Evolutionary conservation across 176 grass and related monocot genomes (phyloP).

Genomic region (Pharus latifolius): DNA sequence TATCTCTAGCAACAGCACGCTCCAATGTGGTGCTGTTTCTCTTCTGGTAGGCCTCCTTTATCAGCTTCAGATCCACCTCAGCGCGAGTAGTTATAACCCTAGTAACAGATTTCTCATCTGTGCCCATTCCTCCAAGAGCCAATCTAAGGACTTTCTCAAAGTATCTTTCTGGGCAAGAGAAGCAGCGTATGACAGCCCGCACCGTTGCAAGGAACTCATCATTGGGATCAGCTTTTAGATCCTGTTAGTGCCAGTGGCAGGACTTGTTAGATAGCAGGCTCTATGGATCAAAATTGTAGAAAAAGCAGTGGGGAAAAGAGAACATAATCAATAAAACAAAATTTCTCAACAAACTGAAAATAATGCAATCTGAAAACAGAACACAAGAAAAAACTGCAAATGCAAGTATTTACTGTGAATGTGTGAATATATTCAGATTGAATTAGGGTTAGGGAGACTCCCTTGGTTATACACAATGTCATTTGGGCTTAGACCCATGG

Average conservation of each 20-base stretch:
- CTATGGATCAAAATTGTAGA: not conserved
- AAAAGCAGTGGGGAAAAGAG: not conserved
- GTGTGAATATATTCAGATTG: no score
- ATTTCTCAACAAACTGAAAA: not conserved
- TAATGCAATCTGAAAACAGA: no score
- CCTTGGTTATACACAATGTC: no score
- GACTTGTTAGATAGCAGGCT: not conserved
- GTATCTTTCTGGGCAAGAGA: slow-evolving; percentile 71
- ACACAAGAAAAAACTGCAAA: no score
- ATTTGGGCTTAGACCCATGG: no score
- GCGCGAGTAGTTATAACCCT: slow-evolving; percentile 65
- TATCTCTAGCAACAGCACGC: slow-evolving; percentile 56
- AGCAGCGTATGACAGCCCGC: slow-evolving; percentile 59
- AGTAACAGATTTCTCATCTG: slow-evolving; percentile 70
- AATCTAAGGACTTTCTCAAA: slow-evolving; percentile 60
- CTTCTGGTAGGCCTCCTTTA: slow-evolving; percentile 71
- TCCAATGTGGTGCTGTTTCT: slow-evolving; percentile 76
- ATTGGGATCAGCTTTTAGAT: slow-evolving; percentile 75
- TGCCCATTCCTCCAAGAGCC: slow-evolving; percentile 54
- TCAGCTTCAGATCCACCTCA: slow-evolving; percentile 68
- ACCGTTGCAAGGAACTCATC: slow-evolving; percentile 66
- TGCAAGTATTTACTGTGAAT: no score
- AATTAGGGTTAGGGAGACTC: no score
- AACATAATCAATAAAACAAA: not conserved
- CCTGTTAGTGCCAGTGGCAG: slow-evolving; percentile 17